Evolutionary conservation across 2,329 filamentous ascomycete genomes (phyloP), one percentile per base, ranked within the genome.

Genomic region (Trichoderma sp.): DNA sequence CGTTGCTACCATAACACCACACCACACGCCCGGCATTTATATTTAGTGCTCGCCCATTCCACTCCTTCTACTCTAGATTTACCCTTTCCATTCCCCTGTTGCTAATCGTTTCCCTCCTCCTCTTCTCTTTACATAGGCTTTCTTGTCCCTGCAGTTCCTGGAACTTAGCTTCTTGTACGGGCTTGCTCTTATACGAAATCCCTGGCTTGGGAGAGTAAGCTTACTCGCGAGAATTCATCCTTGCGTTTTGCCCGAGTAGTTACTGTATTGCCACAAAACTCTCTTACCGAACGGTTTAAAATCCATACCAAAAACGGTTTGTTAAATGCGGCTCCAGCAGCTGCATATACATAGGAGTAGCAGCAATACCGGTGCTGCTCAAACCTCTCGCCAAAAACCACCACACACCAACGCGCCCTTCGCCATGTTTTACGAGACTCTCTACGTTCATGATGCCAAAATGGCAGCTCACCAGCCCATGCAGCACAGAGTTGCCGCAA

Each of bases 401-500:
- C 56, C 56, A 51, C n/a, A 62, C 66, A 6, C n/a, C 28, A 43
- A 26, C 36, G 26, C 28, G n/a, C 57, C 36, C 4, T 28, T 51
- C 7, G 39, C 67, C 30, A 73, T 73, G 72, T 70, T 70, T 21
- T 73, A 67, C 51, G 70, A 73, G 39, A 71, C 70, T 21, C 70
- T 70, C 53, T 77, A 78, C 62, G 74, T 72, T 43, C 75, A 75
- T 65, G 74, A 78, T 58, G 63, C 57, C 14, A 62, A 69, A 18
- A 18, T 34, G 32, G 63, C 60, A 14, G 56, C 69, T 36, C 47
- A 34, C 36, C 69, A 71, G 47, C 60, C 69, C 18, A 47, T 68
- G 53, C 65, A 56, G 53, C 47, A 47, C 56, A 60, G 53, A 39
- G 36, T 26, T 11, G 34, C 67, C 21, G 9, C 53, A 58, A 72